These are phyloP conservation scores for Blumeria graminis DNA, from an alignment of 2,329 filamentous ascomycete genomes.

Conservation along the genomic window DNA sequence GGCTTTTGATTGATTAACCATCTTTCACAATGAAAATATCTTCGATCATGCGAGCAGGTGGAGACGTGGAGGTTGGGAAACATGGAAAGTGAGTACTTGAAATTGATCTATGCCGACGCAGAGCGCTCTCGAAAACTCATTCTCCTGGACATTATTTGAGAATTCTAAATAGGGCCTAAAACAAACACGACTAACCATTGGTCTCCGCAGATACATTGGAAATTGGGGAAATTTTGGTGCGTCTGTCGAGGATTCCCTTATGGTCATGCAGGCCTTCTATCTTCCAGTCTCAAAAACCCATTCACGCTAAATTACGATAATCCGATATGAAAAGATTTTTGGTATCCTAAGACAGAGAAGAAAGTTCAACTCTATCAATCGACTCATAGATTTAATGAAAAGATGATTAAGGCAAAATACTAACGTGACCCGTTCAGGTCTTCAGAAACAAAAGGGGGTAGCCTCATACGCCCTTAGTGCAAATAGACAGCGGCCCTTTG, in stretches of 20 bases:
- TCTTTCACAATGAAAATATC: constrained; percentile 15
- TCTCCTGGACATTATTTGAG: too few species aligned
- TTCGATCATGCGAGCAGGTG: constrained; percentile 13
- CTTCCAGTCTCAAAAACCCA: too few species aligned
- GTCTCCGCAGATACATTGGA: constrained; percentile 12
- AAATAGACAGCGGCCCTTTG: constrained; percentile 76
- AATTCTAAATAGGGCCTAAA: neutral
- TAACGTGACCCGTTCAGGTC: constrained; percentile 18
- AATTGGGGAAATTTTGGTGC: constrained; percentile 16
- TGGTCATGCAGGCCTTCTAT: neutral
- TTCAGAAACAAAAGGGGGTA: constrained; percentile 37
- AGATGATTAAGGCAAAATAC: too few species aligned
- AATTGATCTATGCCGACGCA: neutral
- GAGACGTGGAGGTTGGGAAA: constrained; percentile 14
- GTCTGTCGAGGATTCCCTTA: constrained; percentile 6
- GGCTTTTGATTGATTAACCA: too few species aligned
- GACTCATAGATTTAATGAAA: too few species aligned
- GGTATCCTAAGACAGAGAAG: too few species aligned
- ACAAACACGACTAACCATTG: neutral
- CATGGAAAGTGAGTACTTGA: constrained; percentile 15
- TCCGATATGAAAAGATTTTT: too few species aligned
- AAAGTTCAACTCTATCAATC: too few species aligned
- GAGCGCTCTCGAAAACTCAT: too few species aligned
- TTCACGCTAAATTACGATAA: too few species aligned
- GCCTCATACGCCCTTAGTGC: constrained; percentile 51